These are phyloP conservation scores for Stygiomarasmius scandens DNA, from an alignment of 1,284 basidiomycete genomes.

Conservation along the genomic window DNA sequence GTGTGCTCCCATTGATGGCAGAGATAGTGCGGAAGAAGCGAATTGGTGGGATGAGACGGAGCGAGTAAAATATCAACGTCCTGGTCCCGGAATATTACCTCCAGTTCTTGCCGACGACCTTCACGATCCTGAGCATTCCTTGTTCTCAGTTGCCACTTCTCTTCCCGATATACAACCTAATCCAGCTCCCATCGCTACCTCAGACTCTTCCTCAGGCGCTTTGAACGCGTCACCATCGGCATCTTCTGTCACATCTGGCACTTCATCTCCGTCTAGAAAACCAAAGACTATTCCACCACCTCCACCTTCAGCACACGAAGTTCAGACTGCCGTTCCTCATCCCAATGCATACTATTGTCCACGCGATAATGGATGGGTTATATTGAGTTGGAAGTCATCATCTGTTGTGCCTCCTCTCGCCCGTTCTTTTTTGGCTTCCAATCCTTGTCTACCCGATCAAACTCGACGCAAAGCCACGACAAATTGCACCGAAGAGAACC, in stretches of 20 bases:
- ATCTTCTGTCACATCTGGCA: constrained; percentile 11
- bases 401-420: constrained; percentile 61
- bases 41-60: constrained; percentile 66
- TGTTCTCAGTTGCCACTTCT: constrained; percentile 62
- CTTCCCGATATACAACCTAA: constrained; percentile 26
- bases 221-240: constrained; percentile 5
- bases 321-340: constrained; percentile 71
- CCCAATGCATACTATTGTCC: constrained; percentile 80
- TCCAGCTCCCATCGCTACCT: constrained; percentile 23
- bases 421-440: constrained; percentile 48
- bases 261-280: constrained; percentile 25
- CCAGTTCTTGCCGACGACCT: constrained; percentile 64
- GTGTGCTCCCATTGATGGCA: constrained; percentile 51
- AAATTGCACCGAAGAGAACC: constrained; percentile 55
- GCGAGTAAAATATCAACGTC: constrained; percentile 47
- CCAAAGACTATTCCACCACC: constrained; percentile 29
- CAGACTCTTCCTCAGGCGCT: constrained; percentile 9
- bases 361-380: constrained; percentile 78
- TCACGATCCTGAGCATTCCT: constrained; percentile 69
- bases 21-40: constrained; percentile 57
- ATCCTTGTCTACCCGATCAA: constrained; percentile 57
- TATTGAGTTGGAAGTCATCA: constrained; percentile 68
- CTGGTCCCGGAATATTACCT: constrained; percentile 69
- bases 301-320: constrained; percentile 57
- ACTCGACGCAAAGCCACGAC: constrained; percentile 47